Evolutionary conservation across 2,329 filamentous ascomycete genomes (phyloP), one percentile per base, ranked within the genome.

Genomic region (Penicillium sp.): DNA sequence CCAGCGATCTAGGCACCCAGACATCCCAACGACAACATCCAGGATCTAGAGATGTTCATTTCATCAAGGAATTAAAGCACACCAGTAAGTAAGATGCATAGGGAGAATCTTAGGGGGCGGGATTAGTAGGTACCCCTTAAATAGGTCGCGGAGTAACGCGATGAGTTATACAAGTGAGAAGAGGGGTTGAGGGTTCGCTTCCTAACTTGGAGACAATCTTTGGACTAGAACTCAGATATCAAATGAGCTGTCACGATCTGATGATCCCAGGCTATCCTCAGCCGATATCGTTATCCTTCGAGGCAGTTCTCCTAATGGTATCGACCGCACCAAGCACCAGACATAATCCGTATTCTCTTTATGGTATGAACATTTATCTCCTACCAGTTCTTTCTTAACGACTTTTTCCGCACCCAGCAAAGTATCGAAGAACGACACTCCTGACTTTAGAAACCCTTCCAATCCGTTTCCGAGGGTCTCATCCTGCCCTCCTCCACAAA

Each of bases 401-500:
- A 13, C 40, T 25, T 43, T 16, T 19, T 8, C 40, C n/a, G 25
- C 30, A 16, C 8, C n/a, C 37, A 38, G 14, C 19, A 43, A 43
- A 43, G n/a, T 11, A 25, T 11, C 19, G 16, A 8, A 13, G 4
- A 37, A 37, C 7, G 7, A 37, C 33, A 11, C 55, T 62, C 49
- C 57, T 62, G 26, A 57, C 85, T 4, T 65, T 90, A 16, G 89
- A 91, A 73, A 78, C 89, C n/a, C 80, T 90, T 58, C 84, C 86
- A 30, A 81, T 91, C 46, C 89, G 85, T 51, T 87, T 85, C 67
- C 83, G 88, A 52, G 80, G 90, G 22, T 87, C 87, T 0, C 69
- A 75, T 22, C 76, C 83, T 0, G 84, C 86, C 2, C 78, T 85
- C 2, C 71, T 71, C 25, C 83, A 81, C 57, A 71, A 80, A 2